Percentiles rank a stretch among this genome's conserved stretches.
These are phyloP conservation scores for Aphanomyces cochlioides DNA, from an alignment of 352 stramenopile genomes.

Conservation along the genomic window DNA sequence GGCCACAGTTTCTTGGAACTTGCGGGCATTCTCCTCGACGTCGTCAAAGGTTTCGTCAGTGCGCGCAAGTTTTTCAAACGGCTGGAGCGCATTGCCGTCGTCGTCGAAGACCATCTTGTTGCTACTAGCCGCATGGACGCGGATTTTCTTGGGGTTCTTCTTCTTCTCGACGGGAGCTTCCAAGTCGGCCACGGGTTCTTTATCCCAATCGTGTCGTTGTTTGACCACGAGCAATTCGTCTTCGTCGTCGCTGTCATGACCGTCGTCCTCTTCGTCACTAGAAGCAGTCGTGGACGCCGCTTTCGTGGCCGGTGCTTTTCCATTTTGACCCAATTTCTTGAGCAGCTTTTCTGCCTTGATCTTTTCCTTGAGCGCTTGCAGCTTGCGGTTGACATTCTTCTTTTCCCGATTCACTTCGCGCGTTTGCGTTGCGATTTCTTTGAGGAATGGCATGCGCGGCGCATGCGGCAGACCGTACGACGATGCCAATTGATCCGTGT, in stretches of 20 bases:
- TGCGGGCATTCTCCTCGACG: slow-evolving; percentile 59
- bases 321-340: slow-evolving; percentile 73
- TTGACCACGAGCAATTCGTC: slow-evolving; percentile 93
- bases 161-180: slow-evolving; percentile 70
- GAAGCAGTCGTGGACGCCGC: slow-evolving; percentile 20
- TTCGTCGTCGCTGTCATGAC: slow-evolving; percentile 69
- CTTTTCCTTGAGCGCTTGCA: slow-evolving; percentile 97
- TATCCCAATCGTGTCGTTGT: slow-evolving; percentile 77
- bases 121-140: slow-evolving; percentile 62
- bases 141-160: slow-evolving; percentile 73
- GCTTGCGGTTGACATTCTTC: slow-evolving; percentile 97
- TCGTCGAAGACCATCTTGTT: slow-evolving; percentile 94
- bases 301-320: slow-evolving; percentile 36
- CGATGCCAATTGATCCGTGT: slow-evolving; percentile 89
- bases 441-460: slow-evolving; percentile 91
- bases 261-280: slow-evolving; percentile 34
- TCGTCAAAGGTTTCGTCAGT: slow-evolving; percentile 48
- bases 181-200: slow-evolving; percentile 44
- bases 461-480: slow-evolving; percentile 93
- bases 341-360: slow-evolving; percentile 95
- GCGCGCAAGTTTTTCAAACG: slow-evolving; percentile 53
- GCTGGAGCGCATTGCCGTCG: slow-evolving; percentile 79
- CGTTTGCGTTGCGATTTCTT: slow-evolving; percentile 65
- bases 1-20: slow-evolving; percentile 60
- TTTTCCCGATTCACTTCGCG: slow-evolving; percentile 85